phyloP scores from a whole-genome alignment of 495 filamentous ascomycete genomes.

The Lasiosphaeriaceae sp. region DNA sequence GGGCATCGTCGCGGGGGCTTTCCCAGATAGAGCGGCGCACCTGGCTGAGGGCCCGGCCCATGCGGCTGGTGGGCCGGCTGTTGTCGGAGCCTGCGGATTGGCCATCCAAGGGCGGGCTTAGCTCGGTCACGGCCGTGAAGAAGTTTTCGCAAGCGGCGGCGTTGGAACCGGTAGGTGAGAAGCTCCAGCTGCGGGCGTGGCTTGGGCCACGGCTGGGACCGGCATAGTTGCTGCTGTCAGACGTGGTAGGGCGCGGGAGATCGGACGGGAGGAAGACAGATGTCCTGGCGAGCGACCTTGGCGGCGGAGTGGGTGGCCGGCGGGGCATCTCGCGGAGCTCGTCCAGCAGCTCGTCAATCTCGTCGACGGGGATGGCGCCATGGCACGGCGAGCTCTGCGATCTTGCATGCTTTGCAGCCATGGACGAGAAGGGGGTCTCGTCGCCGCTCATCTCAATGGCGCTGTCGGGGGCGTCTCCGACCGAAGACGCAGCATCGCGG shows the following conservation, averaged over 20 bases:
- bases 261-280: neutral
- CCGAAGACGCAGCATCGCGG: conserved; percentile 19
- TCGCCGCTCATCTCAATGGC: conserved; percentile 38
- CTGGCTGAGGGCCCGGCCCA: conserved; percentile 8
- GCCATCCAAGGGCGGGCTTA: neutral
- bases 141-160: neutral
- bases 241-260: conserved; percentile 6
- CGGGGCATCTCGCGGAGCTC: conserved; percentile 31
- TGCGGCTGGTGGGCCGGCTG: conserved; percentile 1
- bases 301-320: conserved; percentile 36
- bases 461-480: conserved; percentile 39
- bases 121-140: conserved; percentile 13
- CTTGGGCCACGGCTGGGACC: neutral
- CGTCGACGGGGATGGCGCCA: conserved; percentile 11
- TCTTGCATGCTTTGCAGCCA: conserved; percentile 11
- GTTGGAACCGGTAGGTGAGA: neutral
- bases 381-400: conserved; percentile 4
- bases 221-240: neutral
- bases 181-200: neutral
- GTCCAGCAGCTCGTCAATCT: conserved; percentile 36
- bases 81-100: neutral
- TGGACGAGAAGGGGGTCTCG: conserved; percentile 3
- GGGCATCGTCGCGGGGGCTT: conserved; percentile 13
- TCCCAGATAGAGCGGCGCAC: conserved; percentile 11
- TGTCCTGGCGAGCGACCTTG: conserved; percentile 32